phyloP scores from a whole-genome alignment of 371 early-diverging fungal species.

The Syncephalastrum monosporum region DNA sequence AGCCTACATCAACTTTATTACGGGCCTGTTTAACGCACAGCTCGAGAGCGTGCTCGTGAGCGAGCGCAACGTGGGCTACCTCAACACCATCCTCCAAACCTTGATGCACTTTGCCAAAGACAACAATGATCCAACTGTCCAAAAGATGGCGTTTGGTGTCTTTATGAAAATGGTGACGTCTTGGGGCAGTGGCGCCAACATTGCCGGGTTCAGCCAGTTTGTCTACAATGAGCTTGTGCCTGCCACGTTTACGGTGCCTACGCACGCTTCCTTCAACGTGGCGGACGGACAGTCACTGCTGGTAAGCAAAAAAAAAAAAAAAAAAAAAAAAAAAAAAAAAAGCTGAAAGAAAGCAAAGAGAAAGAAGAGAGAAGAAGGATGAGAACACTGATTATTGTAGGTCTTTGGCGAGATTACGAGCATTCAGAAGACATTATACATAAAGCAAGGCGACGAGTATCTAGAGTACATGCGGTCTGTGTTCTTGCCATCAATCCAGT shows the following conservation, averaged over 20 bases:
- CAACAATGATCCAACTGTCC: conserved; percentile 65
- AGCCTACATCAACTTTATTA: conserved; percentile 81
- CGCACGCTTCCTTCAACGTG: conserved; percentile 73
- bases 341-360: too few relatives aligned
- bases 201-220: conserved; percentile 72
- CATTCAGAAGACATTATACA: conserved; percentile 69
- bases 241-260: conserved; percentile 80
- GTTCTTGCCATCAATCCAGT: conserved; percentile 70
- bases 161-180: conserved; percentile 75
- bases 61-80: conserved; percentile 71
- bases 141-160: conserved; percentile 84
- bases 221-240: conserved; percentile 78
- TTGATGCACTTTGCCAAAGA: conserved; percentile 80
- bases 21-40: conserved; percentile 79
- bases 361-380: not conserved
- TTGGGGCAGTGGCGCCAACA: conserved; percentile 67
- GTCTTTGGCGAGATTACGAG: conserved; percentile 80
- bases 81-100: conserved; percentile 75
- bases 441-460: conserved; percentile 64
- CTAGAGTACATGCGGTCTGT: conserved; percentile 63
- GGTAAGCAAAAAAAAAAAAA: conserved; percentile 33
- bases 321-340: not conserved
- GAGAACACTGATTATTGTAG: conserved; percentile 17
- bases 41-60: conserved; percentile 77
- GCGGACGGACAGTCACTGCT: conserved; percentile 79